Percentiles rank a stretch among this genome's conserved stretches.
These are phyloP conservation scores for Pulveroboletus frians DNA, from an alignment of 768 basidiomycete species.

Conservation along the genomic window DNA sequence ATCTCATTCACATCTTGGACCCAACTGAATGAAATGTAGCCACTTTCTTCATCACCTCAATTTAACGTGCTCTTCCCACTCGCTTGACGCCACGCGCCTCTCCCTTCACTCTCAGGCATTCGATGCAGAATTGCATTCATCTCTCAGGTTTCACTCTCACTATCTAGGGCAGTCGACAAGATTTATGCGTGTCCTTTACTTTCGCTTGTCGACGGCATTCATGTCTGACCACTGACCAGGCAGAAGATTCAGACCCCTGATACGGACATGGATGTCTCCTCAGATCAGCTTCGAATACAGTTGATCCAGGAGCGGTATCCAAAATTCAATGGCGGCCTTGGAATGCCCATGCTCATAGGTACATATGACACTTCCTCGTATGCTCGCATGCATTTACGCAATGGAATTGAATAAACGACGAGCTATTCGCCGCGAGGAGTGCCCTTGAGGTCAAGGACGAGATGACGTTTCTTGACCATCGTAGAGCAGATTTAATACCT, in stretches of 20 bases:
- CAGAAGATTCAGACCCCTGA: constrained; percentile 85
- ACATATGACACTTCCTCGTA: constrained; percentile 18
- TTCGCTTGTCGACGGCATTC: constrained; percentile 7
- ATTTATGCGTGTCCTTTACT: constrained; percentile 57
- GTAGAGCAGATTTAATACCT: constrained; percentile 96
- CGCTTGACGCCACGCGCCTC: constrained; percentile 12
- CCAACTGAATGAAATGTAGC: constrained; percentile 52
- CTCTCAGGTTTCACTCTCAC: constrained; percentile 94
- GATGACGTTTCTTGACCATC: constrained; percentile 93
- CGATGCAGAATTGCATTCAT: constrained; percentile 93
- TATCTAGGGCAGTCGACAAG: constrained; percentile 86
- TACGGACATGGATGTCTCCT: constrained; percentile 80
- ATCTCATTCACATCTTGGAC: constrained; percentile 59
- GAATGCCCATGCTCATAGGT: constrained; percentile 92
- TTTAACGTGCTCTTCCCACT: constrained; percentile 35
- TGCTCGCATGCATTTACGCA: neutral
- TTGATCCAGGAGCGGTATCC: constrained; percentile 65
- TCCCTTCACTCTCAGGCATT: constrained; percentile 42
- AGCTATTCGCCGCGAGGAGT: constrained; percentile 84
- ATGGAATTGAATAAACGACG: constrained; percentile 21
- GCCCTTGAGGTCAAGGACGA: constrained; percentile 96
- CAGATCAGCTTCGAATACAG: constrained; percentile 59
- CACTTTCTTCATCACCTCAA: constrained; percentile 17
- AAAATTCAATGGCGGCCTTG: constrained; percentile 95
- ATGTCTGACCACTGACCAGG: constrained; percentile 53